These are phyloP conservation scores for Kokia cookei DNA, from an alignment of 441 rosid genomes.

Conservation along the genomic window DNA sequence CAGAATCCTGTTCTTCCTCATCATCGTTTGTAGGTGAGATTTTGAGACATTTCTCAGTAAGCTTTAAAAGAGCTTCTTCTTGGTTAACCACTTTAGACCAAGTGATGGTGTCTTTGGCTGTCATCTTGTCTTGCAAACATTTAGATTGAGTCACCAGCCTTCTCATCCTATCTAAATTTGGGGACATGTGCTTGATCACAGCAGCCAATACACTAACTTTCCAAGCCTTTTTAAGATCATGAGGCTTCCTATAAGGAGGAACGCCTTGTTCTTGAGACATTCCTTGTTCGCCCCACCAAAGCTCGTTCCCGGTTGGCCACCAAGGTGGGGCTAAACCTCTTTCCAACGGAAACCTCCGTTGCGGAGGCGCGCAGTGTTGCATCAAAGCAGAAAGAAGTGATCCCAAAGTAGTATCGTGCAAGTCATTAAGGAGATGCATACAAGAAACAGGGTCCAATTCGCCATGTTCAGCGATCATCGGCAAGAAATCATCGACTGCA, in stretches of 20 bases:
- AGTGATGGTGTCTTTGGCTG: slow-evolving; percentile 29
- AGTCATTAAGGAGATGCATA: slow-evolving; percentile 43
- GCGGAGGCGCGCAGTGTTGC: slow-evolving; percentile 62
- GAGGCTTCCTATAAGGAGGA: slow-evolving; percentile 68
- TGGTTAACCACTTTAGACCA: slow-evolving; percentile 33
- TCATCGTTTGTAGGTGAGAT: slow-evolving; percentile 5
- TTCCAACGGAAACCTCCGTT: slow-evolving; percentile 48
- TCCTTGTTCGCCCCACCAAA: slow-evolving; percentile 70
- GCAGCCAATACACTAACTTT: slow-evolving; percentile 56
- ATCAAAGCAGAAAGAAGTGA: slow-evolving; percentile 58
- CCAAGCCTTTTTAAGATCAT: slow-evolving; percentile 65
- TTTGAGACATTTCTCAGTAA: slow-evolving; percentile 5
- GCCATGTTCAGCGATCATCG: slow-evolving; percentile 1
- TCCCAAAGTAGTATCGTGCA: slow-evolving; percentile 60
- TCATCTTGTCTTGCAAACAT: slow-evolving; percentile 42
- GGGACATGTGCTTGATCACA: slow-evolving; percentile 54
- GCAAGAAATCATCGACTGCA: slow-evolving; percentile 28
- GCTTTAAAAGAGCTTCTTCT: slow-evolving; percentile 25
- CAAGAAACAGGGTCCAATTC: slow-evolving; percentile 24
- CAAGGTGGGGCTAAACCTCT: slow-evolving; percentile 58
- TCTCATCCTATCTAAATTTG: slow-evolving; percentile 31
- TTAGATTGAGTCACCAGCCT: slow-evolving; percentile 36
- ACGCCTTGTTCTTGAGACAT: slow-evolving; percentile 42
- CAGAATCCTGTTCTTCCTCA: background rate
- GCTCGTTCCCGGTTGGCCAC: slow-evolving; percentile 58